phyloP scores from a whole-genome alignment of 2,329 filamentous ascomycete species.

The Fusarium protoensiforme region DNA sequence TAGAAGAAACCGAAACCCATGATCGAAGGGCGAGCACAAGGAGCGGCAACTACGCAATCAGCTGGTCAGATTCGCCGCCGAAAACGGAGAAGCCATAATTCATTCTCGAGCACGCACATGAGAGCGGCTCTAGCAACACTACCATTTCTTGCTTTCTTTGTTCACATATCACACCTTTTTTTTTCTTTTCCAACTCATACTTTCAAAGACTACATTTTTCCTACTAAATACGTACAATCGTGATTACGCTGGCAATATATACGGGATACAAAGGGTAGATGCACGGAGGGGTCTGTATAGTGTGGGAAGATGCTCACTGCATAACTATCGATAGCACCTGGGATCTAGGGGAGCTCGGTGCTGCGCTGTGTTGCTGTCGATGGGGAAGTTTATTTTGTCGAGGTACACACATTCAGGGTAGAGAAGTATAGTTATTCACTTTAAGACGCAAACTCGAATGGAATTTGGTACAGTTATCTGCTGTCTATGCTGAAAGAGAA shows the following conservation, averaged over 20 bases:
- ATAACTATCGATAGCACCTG: neutral
- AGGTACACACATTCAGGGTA: neutral
- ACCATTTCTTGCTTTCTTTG: constrained; percentile 5
- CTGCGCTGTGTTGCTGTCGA: neutral
- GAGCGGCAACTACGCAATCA: constrained; percentile 31
- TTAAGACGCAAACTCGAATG: neutral
- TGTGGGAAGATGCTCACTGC: neutral
- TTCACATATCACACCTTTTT: constrained; percentile 8
- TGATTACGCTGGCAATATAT: constrained; percentile 12
- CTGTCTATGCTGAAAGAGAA: too few species aligned
- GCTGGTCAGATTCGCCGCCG: constrained; percentile 23
- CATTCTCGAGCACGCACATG: constrained; percentile 17
- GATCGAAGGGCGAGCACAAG: constrained; percentile 11
- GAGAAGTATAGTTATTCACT: neutral
- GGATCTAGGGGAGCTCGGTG: neutral
- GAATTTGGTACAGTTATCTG: neutral
- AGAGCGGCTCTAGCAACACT: constrained; percentile 22
- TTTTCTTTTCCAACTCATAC: constrained; percentile 5
- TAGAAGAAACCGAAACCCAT: neutral
- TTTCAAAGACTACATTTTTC: constrained; percentile 12
- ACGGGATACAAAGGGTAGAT: constrained; percentile 14
- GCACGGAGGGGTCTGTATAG: neutral
- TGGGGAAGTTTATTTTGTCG: neutral
- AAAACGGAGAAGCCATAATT: constrained; percentile 16
- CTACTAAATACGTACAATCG: constrained; percentile 9